Percentiles rank a stretch among this genome's conserved stretches.
These are phyloP conservation scores for Xylaria sp. DNA, from an alignment of 2,329 filamentous ascomycete genomes.

Conservation along the genomic window DNA sequence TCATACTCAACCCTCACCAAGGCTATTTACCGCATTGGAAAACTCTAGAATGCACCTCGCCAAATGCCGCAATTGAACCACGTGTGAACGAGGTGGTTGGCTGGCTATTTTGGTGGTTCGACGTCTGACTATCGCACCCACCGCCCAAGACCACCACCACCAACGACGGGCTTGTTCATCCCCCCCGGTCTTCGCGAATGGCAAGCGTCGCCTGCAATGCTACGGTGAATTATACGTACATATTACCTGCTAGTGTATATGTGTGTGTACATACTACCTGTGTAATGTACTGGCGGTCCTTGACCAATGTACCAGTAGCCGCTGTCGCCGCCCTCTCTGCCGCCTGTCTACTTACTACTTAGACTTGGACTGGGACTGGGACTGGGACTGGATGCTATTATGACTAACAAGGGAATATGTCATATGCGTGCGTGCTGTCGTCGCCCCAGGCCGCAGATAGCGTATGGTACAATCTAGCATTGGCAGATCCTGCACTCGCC, in stretches of 20 bases:
- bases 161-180: neutral
- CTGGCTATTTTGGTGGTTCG: constrained; percentile 30
- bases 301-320: constrained; percentile 26
- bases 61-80: constrained; percentile 36
- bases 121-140: constrained; percentile 22
- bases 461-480: constrained; percentile 6
- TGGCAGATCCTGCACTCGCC: constrained; percentile 24
- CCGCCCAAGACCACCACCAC: constrained; percentile 13
- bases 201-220: constrained; percentile 27
- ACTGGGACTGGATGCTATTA: constrained; percentile 14
- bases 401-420: constrained; percentile 18
- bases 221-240: neutral
- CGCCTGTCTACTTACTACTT: neutral
- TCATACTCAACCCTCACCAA: neutral
- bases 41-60: constrained; percentile 29
- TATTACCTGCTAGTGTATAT: neutral
- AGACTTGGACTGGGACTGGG: no score
- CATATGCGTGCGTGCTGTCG: constrained; percentile 22
- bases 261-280: no score
- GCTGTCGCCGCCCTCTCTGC: constrained; percentile 27
- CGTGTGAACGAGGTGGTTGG: constrained; percentile 29
- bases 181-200: constrained; percentile 16
- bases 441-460: constrained; percentile 3
- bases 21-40: constrained; percentile 18
- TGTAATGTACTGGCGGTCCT: constrained; percentile 12